Base-by-base conservation (phyloP, 345 rosid genomes). In the Linum usitatissimum region DNA sequence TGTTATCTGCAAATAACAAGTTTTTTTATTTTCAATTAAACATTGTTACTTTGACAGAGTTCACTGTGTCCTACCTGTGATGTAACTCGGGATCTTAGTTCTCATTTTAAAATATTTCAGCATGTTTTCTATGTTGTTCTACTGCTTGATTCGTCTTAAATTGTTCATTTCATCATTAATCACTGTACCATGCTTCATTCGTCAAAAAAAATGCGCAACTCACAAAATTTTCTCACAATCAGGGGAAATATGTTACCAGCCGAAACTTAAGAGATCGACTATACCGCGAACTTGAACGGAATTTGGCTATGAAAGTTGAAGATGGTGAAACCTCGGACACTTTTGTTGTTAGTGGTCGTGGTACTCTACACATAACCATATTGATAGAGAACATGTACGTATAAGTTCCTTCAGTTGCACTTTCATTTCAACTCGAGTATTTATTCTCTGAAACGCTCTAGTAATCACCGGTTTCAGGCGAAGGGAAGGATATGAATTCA, bases 281-380 rank as follows among this genome's bases (percentile, higher is more conserved):
- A 49, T 82, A 74, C 73, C 93, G 86, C 66, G 98, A 92, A 72
- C 95, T 92, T 57, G 96, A 92, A 77, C 73, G 96, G 66, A 92
- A 92, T 78, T 78, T 92, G 75, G 98, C 98, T 18, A 92, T 89
- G 98, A 92, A 68, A 83, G 95, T 92, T 61, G 96, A 89, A 80
- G 98, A 92, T 61, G 95, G 98, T 70, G 95, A 92, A 84, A 86
- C 93, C 64, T 88, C 96, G 56, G 98, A 92, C 79, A 89, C 93
- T 49, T 92, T 92, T 73, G 68, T 85, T 70, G 83, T 92, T 63
- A 89, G 96, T 74, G 98, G 98, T 55, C 91, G 98, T 68, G 98
- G 98, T 64, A 92, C 98, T 71, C 73, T 92, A 76, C 98, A 89
- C 75, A 87, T 92, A 66, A 92, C 96, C 75, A 92, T 89, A 71